phyloP scores from a whole-genome alignment of 441 rosid species.

The Adansonia gregorii region DNA sequence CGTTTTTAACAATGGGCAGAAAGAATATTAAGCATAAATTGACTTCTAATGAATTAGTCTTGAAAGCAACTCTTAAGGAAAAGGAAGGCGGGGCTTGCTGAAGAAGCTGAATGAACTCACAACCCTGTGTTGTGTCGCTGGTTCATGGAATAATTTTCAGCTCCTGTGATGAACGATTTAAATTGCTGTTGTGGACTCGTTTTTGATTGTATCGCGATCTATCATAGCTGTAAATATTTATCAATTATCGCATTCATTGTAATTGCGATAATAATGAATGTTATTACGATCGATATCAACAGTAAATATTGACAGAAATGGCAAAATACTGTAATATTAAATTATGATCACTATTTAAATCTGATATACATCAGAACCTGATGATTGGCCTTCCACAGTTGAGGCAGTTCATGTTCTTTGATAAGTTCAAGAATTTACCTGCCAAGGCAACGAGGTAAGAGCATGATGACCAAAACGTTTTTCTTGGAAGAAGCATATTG shows the following conservation, averaged over 20 bases:
- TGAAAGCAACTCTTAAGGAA: constrained; percentile 56
- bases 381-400: constrained; percentile 49
- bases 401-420: constrained; percentile 32
- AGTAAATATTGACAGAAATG: too few relatives aligned
- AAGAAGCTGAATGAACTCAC: constrained; percentile 64
- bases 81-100: constrained; percentile 55
- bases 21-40: constrained; percentile 48
- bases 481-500: constrained; percentile 26
- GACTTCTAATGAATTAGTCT: constrained; percentile 46
- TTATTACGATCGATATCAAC: too few relatives aligned
- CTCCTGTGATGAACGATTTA: constrained; percentile 24
- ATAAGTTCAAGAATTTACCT: constrained; percentile 35
- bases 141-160: constrained; percentile 59
- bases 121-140: constrained; percentile 62
- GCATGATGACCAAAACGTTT: constrained; percentile 44
- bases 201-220: too few relatives aligned
- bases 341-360: too few relatives aligned
- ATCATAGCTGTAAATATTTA: too few relatives aligned
- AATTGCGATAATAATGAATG: too few relatives aligned
- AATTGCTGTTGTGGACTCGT: too few relatives aligned
- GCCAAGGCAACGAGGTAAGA: constrained; percentile 34
- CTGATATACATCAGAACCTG: constrained; percentile 34
- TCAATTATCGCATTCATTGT: too few relatives aligned
- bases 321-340: too few relatives aligned
- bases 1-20: constrained; percentile 43